A percentile compares a stretch with the other conserved stretches of the same genome.
Evolutionary conservation across 441 rosid genomes (phyloP).

Genomic region (Euphorbia celastroides): DNA sequence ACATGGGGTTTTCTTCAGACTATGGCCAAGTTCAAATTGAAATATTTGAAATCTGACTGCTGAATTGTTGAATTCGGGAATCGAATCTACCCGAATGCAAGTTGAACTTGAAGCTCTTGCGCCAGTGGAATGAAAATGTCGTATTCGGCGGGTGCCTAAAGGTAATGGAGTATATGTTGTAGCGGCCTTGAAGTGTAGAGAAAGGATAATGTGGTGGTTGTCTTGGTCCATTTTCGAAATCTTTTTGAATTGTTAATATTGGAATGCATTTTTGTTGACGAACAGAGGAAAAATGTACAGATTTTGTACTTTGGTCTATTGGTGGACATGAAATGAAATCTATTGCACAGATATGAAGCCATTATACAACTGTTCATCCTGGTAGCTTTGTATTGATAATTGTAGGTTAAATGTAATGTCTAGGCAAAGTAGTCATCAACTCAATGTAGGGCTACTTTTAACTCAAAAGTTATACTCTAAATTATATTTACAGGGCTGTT

Average conservation of each 20-base stretch:
- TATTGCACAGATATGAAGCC: not conserved
- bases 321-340: not conserved
- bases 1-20: conserved; percentile 39
- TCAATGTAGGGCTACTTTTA: no score
- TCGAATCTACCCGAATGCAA: not conserved
- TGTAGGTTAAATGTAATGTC: no score
- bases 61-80: conserved; percentile 1
- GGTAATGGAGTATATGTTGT: not conserved
- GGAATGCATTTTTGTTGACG: not conserved
- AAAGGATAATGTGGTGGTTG: not conserved
- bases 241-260: not conserved
- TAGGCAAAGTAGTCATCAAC: no score
- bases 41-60: not conserved
- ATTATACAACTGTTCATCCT: no score
- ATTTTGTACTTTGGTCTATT: not conserved
- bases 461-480: no score
- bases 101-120: not conserved
- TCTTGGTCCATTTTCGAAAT: not conserved
- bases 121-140: conserved; percentile 17
- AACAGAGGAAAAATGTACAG: conserved; percentile 18
- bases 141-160: not conserved
- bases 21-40: conserved; percentile 61
- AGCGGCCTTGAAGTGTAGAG: not conserved
- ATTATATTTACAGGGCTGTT: no score
- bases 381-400: no score